phyloP scores from a whole-genome alignment of 1,139 yeast genomes.

The Geotrichum klebahnii region DNA sequence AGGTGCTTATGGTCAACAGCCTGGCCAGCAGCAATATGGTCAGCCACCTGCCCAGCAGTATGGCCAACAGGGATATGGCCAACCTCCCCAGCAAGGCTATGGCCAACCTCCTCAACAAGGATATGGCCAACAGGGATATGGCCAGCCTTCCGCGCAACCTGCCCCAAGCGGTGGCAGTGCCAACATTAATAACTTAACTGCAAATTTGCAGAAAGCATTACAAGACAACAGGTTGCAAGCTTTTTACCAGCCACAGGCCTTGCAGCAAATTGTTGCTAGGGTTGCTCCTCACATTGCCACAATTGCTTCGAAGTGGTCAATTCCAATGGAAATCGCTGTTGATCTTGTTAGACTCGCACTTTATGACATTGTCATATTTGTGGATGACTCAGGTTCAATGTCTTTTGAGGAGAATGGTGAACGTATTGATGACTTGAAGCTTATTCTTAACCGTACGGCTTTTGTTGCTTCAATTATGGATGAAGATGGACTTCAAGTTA shows the following conservation, averaged over 20 bases:
- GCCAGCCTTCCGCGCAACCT: slow-evolving; percentile 21
- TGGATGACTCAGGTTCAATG: slow-evolving; percentile 41
- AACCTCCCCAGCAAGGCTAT: slow-evolving; percentile 15
- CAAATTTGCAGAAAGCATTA: slow-evolving; percentile 32
- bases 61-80: slow-evolving; percentile 19
- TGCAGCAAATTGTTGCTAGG: slow-evolving; percentile 34
- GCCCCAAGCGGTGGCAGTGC: slow-evolving; percentile 17
- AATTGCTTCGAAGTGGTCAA: slow-evolving; percentile 33
- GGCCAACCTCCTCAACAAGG: slow-evolving; percentile 17
- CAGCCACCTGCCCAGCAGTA: slow-evolving; percentile 24
- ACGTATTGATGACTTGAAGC: slow-evolving; percentile 38
- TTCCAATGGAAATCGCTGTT: slow-evolving; percentile 36
- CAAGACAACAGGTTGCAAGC: slow-evolving; percentile 35
- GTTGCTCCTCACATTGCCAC: slow-evolving; percentile 30
- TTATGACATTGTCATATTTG: slow-evolving; percentile 37
- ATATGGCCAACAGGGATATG: slow-evolving; percentile 22
- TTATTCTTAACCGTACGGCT: slow-evolving; percentile 36
- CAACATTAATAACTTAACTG: slow-evolving; percentile 23
- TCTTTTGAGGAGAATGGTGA: slow-evolving; percentile 40
- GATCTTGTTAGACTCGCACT: slow-evolving; percentile 37
- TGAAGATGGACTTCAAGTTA: slow-evolving; percentile 37
- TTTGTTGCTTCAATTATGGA: slow-evolving; percentile 37
- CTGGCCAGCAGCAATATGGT: slow-evolving; percentile 29
- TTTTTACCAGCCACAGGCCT: slow-evolving; percentile 36
- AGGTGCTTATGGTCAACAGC: slow-evolving; percentile 22